Evolutionary conservation across 441 rosid species (phyloP), one percentile per base, ranked within the genome.

Genomic region (Theobroma grandiflorum): DNA sequence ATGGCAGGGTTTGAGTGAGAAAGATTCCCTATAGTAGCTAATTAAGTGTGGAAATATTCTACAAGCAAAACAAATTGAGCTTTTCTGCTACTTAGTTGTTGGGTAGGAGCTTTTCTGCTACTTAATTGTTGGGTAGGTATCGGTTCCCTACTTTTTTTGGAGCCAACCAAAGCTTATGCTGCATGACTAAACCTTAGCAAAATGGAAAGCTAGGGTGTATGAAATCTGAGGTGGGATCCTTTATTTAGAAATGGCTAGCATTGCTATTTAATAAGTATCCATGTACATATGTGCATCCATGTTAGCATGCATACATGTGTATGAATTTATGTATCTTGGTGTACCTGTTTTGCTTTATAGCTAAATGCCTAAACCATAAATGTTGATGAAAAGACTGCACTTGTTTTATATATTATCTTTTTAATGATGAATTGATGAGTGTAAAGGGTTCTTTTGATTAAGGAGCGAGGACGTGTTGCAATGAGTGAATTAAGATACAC

Each of bases 371-470:
- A 55, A 26, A 26, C 31, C 31, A 26, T 26, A 26, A 26, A 26
- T 26, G 31, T 26, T 26, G 31, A 26, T 26, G 31, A 26, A 26
- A 26, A 26, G 31, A 26, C 49, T 26, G 31, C 31, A 26, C 1
- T 26, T 26, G 31, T 26, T 26, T 26, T 68, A 68, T 43, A 57
- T 58, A 12, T 15, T 49, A 31, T 57, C 31, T 26, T 26, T 26
- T 26, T 26, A 26, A 26, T 70, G 89, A 26, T 26, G 31, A 26
- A 1, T 26, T 26, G n/a, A n/a, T n/a, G n/a, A n/a, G n/a, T n/a
- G n/a, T n/a, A n/a, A n/a, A n/a, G n/a, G n/a, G n/a, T n/a, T n/a
- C n/a, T n/a, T n/a, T n/a, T n/a, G n/a, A n/a, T n/a, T n/a, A n/a
- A n/a, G n/a, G n/a, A n/a, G n/a, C n/a, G n/a, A n/a, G n/a, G n/a